Evolutionary conservation across 1,284 basidiomycete species (phyloP), one percentile per base, ranked within the genome.

Genomic region (Leccinum griseonigrum): DNA sequence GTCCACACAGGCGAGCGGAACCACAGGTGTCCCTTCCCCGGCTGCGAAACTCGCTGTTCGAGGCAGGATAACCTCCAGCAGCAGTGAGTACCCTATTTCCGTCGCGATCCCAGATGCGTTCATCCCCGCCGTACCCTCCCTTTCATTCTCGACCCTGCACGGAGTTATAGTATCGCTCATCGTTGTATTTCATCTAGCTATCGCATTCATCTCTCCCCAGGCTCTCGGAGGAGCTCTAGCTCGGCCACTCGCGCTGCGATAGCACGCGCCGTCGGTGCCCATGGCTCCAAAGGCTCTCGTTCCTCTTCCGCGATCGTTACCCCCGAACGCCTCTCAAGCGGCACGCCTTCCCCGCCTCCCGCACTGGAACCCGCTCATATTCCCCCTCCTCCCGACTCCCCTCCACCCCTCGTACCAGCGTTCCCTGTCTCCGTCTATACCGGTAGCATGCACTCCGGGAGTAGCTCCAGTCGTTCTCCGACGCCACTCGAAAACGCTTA

Each of bases 1-100:
- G 86, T 93, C 11, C 92, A 94, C 76, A 94, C 92, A 8, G 91
- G 91, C 58, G 89, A 92, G 70, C 79, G 88, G 61, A 91, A 91
- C 75, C 88, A 91, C 77, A 89, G 85, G 60, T 92, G 90, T 68
- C 90, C 90, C 32, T 92, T 91, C 75, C 90, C 90, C 26, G 90
- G 90, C 38, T 92, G 91, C 71, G 87, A 91, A 66, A 92, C 90
- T 3, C 81, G 89, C 14, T 92, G 90, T 69, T 91, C 89, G 5
- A 79, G 90, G 54, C 90, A 91, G 72, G 90, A 92, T 69, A 92
- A 92, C 66, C 79, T 92, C 11, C 90, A 92, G 64, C 91, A 92
- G 68, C 91, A 92, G 91, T 92, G 62, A 78, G 90, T 69, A 16
- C 36, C 32, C 18, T 16, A 28, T 54, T 18, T 28, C 18, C 18